A percentile compares a stretch with the other conserved stretches of the same genome.
Conservation (phyloP, 2,329 filamentous ascomycete species). For the Fusarium xyrophilum region DNA sequence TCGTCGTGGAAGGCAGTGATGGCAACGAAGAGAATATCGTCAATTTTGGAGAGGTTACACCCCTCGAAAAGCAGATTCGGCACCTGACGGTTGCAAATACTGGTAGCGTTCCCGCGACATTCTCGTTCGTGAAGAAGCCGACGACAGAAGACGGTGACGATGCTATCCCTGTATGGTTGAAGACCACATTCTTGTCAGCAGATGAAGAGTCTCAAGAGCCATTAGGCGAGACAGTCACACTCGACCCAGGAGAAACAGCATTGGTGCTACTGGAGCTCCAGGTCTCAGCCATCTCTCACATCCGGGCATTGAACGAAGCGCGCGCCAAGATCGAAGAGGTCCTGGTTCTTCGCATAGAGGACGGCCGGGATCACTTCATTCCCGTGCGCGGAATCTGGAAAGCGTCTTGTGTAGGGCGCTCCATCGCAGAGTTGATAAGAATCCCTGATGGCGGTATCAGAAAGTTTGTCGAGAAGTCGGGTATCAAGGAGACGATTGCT, state of each 20-base stretch:
- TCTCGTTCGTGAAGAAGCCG: slow-evolving; percentile 80
- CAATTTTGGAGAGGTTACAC: slow-evolving; percentile 79
- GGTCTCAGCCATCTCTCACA: slow-evolving; percentile 68
- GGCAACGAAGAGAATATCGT: slow-evolving; percentile 63
- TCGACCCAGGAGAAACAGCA: slow-evolving; percentile 86
- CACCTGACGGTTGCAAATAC: slow-evolving; percentile 91
- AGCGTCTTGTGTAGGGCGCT: slow-evolving; percentile 82
- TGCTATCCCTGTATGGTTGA: slow-evolving; percentile 70
- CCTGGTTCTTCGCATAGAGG: slow-evolving; percentile 80
- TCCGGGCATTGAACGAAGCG: slow-evolving; percentile 75
- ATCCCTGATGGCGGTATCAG: slow-evolving; percentile 84
- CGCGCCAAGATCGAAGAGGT: slow-evolving; percentile 78
- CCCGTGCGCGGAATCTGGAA: slow-evolving; percentile 80
- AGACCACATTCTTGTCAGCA: slow-evolving; percentile 64
- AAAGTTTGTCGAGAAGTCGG: slow-evolving; percentile 50
- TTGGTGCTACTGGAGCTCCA: slow-evolving; percentile 72
- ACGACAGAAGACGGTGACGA: slow-evolving; percentile 53
- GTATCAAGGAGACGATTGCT: slow-evolving; percentile 58
- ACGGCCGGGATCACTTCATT: slow-evolving; percentile 91
- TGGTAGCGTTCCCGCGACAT: slow-evolving; percentile 77
- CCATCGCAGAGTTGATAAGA: slow-evolving; percentile 85
- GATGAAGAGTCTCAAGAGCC: slow-evolving; percentile 44
- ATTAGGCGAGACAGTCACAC: slow-evolving; percentile 62
- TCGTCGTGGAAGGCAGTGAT: slow-evolving; percentile 72
- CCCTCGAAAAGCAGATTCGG: slow-evolving; percentile 69